These are phyloP conservation scores for Kuraishia hungarica DNA, from an alignment of 805 yeast species.

Conservation along the genomic window DNA sequence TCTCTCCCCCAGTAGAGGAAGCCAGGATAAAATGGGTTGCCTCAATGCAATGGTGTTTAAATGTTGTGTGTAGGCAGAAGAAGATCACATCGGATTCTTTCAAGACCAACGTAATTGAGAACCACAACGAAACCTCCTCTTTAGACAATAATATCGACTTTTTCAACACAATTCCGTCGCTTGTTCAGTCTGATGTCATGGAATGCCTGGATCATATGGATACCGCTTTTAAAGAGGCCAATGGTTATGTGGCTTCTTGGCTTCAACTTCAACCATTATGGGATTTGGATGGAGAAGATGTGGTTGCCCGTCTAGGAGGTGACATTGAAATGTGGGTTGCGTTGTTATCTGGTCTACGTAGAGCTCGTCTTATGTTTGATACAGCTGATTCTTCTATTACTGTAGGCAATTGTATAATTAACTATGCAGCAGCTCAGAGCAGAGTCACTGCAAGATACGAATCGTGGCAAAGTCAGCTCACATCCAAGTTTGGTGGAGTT, in stretches of 20 bases:
- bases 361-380: constrained; percentile 3
- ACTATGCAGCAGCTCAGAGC: not conserved
- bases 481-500: constrained; percentile 29
- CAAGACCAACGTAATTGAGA: not conserved
- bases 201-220: constrained; percentile 23
- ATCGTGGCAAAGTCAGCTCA: constrained; percentile 42
- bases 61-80: not conserved
- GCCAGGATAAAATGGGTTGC: constrained; percentile 3
- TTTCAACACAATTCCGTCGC: not conserved
- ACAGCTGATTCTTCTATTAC: constrained; percentile 26
- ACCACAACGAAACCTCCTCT: not conserved
- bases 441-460: constrained; percentile 35
- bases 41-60: not conserved
- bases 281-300: constrained; percentile 40
- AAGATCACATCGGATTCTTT: not conserved
- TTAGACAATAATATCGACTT: not conserved
- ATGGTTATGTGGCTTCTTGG: constrained; percentile 43
- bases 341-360: constrained; percentile 29
- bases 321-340: constrained; percentile 40
- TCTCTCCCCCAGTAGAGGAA: constrained; percentile 14
- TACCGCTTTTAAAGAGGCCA: constrained; percentile 18
- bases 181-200: constrained; percentile 10
- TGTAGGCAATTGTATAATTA: not conserved
- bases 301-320: constrained; percentile 23
- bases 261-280: constrained; percentile 45